A percentile compares a stretch with the other conserved stretches of the same genome.
Evolutionary conservation across 75 land plant species (phyloP).

Genomic region (Pseudotsuga menziesii): DNA sequence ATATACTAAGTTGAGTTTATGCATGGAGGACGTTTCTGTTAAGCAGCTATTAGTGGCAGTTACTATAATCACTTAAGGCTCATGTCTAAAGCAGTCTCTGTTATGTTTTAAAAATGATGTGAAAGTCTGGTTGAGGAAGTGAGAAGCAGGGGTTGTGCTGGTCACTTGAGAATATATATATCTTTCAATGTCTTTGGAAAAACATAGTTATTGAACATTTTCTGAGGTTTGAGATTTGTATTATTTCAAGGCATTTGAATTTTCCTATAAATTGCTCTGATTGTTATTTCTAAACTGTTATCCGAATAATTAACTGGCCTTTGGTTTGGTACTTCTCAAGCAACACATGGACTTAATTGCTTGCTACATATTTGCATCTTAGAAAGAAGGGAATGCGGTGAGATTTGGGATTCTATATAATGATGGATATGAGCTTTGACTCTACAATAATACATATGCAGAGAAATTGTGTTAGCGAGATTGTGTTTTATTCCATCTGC

Average conservation of each 20-base stretch:
- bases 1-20: background rate
- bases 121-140: constrained; percentile 1
- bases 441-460: background rate
- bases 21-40: constrained; percentile 3
- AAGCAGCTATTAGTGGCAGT: background rate
- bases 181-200: background rate
- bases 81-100: background rate
- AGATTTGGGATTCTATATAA: background rate
- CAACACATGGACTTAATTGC: background rate
- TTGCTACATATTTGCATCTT: background rate
- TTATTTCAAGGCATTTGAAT: background rate
- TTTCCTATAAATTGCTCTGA: background rate
- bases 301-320: background rate
- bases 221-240: background rate
- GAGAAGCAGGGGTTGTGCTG: background rate
- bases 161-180: background rate
- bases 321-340: background rate
- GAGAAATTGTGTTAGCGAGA: background rate
- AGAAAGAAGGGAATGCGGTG: background rate
- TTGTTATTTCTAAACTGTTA: background rate
- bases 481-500: background rate
- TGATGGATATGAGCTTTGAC: background rate
- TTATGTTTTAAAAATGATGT: background rate
- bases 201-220: background rate
- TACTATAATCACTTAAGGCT: background rate